These are phyloP conservation scores for Aspergillus awamori DNA, from an alignment of 2,329 filamentous ascomycete genomes.

Conservation along the genomic window DNA sequence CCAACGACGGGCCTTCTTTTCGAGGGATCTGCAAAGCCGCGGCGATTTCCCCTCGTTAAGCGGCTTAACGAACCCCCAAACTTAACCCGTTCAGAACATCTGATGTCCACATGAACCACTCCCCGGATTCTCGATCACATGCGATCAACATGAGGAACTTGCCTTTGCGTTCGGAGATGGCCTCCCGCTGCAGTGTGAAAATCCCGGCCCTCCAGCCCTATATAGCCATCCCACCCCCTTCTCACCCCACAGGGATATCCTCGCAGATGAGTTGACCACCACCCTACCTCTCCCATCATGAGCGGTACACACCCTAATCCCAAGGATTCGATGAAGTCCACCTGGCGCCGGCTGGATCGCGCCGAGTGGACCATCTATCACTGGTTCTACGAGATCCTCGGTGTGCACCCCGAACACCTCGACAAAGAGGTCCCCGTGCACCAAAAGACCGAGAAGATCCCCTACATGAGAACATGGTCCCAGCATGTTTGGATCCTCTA, in stretches of 20 bases:
- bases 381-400: constrained; percentile 37
- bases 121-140: not conserved
- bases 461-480: constrained; percentile 41
- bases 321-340: constrained; percentile 48
- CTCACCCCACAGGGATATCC: not conserved
- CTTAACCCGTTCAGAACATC: not conserved
- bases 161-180: too few relatives aligned
- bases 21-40: constrained; percentile 19
- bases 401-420: constrained; percentile 30
- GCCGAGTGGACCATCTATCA: constrained; percentile 37
- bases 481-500: constrained; percentile 45
- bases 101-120: constrained; percentile 4
- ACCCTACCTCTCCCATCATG: constrained; percentile 19
- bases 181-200: not conserved
- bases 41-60: constrained; percentile 8
- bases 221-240: constrained; percentile 1
- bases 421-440: constrained; percentile 43
- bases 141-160: not conserved
- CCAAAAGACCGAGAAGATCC: constrained; percentile 47
- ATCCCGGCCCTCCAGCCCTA: not conserved
- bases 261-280: not conserved
- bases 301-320: constrained; percentile 19
- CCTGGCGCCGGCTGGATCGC: constrained; percentile 37
- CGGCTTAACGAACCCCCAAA: not conserved
- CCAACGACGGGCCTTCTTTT: constrained; percentile 6